Conservation (phyloP, 306 rosid species). For the Cucumis melo region DNA sequence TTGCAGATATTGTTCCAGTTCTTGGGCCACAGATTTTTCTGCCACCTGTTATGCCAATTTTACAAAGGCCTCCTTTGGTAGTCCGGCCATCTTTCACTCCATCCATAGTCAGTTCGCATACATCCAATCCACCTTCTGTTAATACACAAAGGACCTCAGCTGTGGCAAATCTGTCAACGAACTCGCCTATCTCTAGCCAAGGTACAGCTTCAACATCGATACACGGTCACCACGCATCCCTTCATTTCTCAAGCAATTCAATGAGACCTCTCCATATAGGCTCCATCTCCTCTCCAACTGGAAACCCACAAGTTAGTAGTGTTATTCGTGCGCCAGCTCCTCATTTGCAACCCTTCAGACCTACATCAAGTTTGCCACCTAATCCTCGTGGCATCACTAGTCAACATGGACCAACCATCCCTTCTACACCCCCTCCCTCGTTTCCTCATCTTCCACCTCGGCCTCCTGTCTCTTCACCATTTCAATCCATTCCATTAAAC, state of each 20-base stretch:
- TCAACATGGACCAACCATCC: slow-evolving; percentile 25
- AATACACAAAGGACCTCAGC: background rate
- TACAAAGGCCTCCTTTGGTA: slow-evolving; percentile 12
- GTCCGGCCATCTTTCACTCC: slow-evolving; percentile 13
- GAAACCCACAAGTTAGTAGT: slow-evolving; percentile 27
- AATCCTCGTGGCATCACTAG: slow-evolving; percentile 15
- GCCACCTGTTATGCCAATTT: slow-evolving; percentile 23
- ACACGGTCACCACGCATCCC: slow-evolving; percentile 14
- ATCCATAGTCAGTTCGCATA: background rate
- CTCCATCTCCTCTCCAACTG: slow-evolving; percentile 22
- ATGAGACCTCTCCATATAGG: slow-evolving; percentile 28
- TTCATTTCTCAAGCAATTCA: slow-evolving; percentile 17
- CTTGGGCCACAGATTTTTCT: slow-evolving; percentile 20
- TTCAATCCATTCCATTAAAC: slow-evolving; percentile 14
- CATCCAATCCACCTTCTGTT: background rate
- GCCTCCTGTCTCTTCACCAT: slow-evolving; percentile 3
- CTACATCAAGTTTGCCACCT: slow-evolving; percentile 19
- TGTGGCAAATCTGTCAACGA: background rate
- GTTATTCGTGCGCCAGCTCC: slow-evolving; percentile 60
- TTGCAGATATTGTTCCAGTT: slow-evolving; percentile 33
- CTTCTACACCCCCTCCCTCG: slow-evolving; percentile 10
- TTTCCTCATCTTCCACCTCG: slow-evolving; percentile 19
- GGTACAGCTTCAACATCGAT: slow-evolving; percentile 9
- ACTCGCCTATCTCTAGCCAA: slow-evolving; percentile 4
- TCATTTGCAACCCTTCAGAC: slow-evolving; percentile 49